A percentile compares a stretch with the other conserved stretches of the same genome.
These are phyloP conservation scores for Coniochaeta sp. DNA, from an alignment of 2,329 filamentous ascomycete genomes.

Conservation along the genomic window DNA sequence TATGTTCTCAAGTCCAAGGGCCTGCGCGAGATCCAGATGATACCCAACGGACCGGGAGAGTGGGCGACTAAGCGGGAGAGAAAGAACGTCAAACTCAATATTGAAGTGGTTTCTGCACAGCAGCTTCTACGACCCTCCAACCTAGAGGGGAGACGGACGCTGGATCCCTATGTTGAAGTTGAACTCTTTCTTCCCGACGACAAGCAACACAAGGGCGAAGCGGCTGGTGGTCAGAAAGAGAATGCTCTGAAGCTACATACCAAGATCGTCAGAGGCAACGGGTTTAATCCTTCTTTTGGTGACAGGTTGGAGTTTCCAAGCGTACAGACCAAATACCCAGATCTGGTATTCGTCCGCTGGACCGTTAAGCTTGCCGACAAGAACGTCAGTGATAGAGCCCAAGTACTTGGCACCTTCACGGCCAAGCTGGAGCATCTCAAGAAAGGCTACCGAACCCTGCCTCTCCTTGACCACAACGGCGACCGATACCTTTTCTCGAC, in stretches of 20 bases:
- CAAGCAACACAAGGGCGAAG: slow-evolving; percentile 79
- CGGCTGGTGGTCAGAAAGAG: slow-evolving; percentile 50
- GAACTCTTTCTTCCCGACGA: slow-evolving; percentile 94
- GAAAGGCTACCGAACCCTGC: slow-evolving; percentile 87
- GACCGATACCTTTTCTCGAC: slow-evolving; percentile 94
- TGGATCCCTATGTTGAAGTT: slow-evolving; percentile 92
- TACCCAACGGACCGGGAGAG: slow-evolving; percentile 47
- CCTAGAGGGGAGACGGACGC: slow-evolving; percentile 44
- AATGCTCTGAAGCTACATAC: slow-evolving; percentile 58
- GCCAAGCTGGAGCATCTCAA: slow-evolving; percentile 86
- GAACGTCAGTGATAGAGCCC: slow-evolving; percentile 57
- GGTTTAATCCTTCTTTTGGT: slow-evolving; percentile 87
- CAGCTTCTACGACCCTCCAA: slow-evolving; percentile 79
- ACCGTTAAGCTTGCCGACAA: slow-evolving; percentile 74
- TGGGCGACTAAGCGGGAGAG: slow-evolving; percentile 62
- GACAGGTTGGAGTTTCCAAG: slow-evolving; percentile 65
- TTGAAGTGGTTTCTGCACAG: slow-evolving; percentile 89
- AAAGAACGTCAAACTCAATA: slow-evolving; percentile 75
- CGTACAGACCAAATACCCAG: slow-evolving; percentile 88
- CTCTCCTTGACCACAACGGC: slow-evolving; percentile 78
- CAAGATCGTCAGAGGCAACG: slow-evolving; percentile 75
- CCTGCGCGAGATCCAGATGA: slow-evolving; percentile 63
- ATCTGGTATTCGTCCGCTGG: slow-evolving; percentile 89
- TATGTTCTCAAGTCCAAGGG: slow-evolving; percentile 91
- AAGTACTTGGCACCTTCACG: slow-evolving; percentile 78